Evolutionary conservation across 306 rosid species (phyloP).

Genomic region (Trifolium fragiferum): DNA sequence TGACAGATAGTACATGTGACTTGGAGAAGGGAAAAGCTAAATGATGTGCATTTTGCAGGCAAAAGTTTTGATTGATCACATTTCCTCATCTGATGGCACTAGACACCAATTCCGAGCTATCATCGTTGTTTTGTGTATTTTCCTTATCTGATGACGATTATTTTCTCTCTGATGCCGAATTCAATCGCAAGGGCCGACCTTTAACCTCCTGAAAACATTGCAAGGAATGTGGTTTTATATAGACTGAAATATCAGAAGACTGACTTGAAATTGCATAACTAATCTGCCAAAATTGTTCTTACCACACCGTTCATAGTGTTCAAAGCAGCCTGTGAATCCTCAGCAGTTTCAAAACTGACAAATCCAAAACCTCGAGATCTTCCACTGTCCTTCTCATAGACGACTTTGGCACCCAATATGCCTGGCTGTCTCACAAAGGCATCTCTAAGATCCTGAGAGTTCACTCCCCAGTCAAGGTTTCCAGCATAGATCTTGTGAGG

Average conservation of each 20-base stretch:
- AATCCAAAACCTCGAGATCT: constrained; percentile 91
- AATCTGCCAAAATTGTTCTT: constrained; percentile 44
- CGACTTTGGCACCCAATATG: constrained; percentile 79
- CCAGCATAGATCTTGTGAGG: constrained; percentile 93
- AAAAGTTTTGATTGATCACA: constrained; percentile 34
- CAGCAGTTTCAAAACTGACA: constrained; percentile 75
- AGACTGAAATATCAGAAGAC: constrained; percentile 9
- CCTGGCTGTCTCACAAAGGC: constrained; percentile 85
- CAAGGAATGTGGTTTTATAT: constrained; percentile 16
- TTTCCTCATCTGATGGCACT: constrained; percentile 58
- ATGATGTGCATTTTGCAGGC: constrained; percentile 34
- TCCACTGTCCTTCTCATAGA: constrained; percentile 77
- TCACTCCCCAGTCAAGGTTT: constrained; percentile 86
- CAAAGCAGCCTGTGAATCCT: constrained; percentile 65
- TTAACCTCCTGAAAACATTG: constrained; percentile 69
- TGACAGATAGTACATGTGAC: constrained; percentile 5
- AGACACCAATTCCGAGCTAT: constrained; percentile 63
- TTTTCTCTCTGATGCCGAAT: constrained; percentile 56
- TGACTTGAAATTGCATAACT: neutral
- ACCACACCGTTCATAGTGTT: constrained; percentile 84
- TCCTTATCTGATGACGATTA: constrained; percentile 46
- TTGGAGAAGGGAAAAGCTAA: constrained; percentile 4
- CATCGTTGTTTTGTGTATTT: constrained; percentile 42
- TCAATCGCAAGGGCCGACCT: constrained; percentile 76
- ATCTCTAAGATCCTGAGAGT: constrained; percentile 75